Percentiles rank a stretch among this genome's conserved stretches.
Evolutionary conservation across 495 filamentous ascomycete genomes (phyloP).

Genomic region (Chaetomium cochliodes): DNA sequence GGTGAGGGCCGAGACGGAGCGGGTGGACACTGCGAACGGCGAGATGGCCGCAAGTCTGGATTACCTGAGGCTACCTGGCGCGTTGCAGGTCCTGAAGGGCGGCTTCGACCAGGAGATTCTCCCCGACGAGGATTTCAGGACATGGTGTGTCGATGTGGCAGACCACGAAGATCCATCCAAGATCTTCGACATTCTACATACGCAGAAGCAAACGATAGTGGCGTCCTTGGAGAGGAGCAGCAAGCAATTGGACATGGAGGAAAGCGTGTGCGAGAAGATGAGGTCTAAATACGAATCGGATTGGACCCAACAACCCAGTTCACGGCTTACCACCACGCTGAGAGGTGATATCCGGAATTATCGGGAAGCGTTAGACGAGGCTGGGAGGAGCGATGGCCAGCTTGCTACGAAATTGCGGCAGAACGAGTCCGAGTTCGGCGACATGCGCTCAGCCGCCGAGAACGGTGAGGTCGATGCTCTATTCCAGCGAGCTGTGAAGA

Average conservation of each 20-base stretch:
- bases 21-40: conserved; percentile 83
- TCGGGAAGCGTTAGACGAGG: conserved; percentile 82
- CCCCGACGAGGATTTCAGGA: conserved; percentile 85
- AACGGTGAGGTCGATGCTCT: conserved; percentile 84
- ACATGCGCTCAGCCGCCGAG: conserved; percentile 90
- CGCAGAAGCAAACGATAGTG: conserved; percentile 71
- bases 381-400: conserved; percentile 81
- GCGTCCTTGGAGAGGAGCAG: conserved; percentile 71
- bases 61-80: conserved; percentile 85
- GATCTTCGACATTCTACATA: conserved; percentile 74
- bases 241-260: conserved; percentile 91
- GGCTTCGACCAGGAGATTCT: conserved; percentile 87
- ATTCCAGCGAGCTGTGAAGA: conserved; percentile 76
- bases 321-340: conserved; percentile 80
- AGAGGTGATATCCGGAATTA: conserved; percentile 84
- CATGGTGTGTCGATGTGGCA: conserved; percentile 89
- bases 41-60: conserved; percentile 96
- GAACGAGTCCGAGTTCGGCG: conserved; percentile 84
- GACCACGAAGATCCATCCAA: conserved; percentile 69
- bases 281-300: conserved; percentile 92
- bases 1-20: conserved; percentile 88
- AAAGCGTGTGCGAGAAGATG: conserved; percentile 99
- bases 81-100: conserved; percentile 87
- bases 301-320: conserved; percentile 96
- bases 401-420: conserved; percentile 79